Evolutionary conservation across 1,139 yeast genomes (phyloP), one percentile per base, ranked within the genome.

Genomic region (Taphrina populina): DNA sequence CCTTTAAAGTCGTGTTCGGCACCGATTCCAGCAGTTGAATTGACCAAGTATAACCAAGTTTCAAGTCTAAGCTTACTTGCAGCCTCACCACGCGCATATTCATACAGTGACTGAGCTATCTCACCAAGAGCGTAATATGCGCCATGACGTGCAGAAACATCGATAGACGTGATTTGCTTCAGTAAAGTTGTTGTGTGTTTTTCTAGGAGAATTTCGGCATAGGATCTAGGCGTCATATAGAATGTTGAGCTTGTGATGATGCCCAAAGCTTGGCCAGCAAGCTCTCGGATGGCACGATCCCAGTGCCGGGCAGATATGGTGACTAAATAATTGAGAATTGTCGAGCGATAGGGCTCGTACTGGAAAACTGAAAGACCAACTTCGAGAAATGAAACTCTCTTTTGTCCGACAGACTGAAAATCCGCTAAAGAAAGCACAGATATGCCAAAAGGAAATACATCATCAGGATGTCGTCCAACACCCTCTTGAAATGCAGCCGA

Each of bases 401-500:
- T 63, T 37, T 75, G 70, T 2, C 81, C 80, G 20, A 78, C 62
- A 11, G 69, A 66, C 49, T 72, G 70, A 59, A 71, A 77, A 53
- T 80, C 82, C 52, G 88, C 75, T 1, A 74, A 61, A 59, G 85
- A 88, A 39, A 88, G 77, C 10, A 86, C 66, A 19, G 69, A 70
- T 20, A 88, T 76, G n/a, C 68, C 69, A 5, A 64, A 58, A 52
- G 61, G 64, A 13, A 58, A 65, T 63, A 68, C 40, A 56, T 61
- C 56, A 45, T 60, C 60, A 8, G 57, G 86, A 65, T 81, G 82
- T 40, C 96, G 71, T 0, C 97, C 97, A 2, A 87, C 68, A 7
- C 85, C 76, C 64, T 90, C 97, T 66, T 90, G 96, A 2, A 88
- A 65, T 0, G 95, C 94, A 0, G 96, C 95, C 10, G 88, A 74